Percentiles rank a stretch among this genome's conserved stretches.
phyloP scores from a whole-genome alignment of 2,329 filamentous ascomycete genomes.

The Colletotrichum nymphaeae region DNA sequence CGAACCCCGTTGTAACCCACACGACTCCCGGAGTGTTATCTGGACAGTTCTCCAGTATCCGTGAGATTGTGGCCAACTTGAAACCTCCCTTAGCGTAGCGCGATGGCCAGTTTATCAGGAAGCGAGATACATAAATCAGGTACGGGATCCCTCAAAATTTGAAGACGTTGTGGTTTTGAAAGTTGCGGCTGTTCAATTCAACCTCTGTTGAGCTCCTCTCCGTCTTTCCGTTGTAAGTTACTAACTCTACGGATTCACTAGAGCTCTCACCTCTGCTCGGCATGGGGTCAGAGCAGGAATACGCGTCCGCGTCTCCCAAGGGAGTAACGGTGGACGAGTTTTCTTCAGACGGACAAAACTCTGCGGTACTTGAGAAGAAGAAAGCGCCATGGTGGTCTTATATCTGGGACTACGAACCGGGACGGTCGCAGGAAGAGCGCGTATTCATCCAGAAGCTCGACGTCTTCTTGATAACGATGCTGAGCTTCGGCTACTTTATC shows the following conservation, averaged over 20 bases:
- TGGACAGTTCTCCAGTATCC: not conserved
- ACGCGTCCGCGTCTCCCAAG: conserved; percentile 21
- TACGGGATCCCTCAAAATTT: not conserved
- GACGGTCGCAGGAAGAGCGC: conserved; percentile 40
- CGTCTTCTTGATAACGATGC: conserved; percentile 35
- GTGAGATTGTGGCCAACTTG: conserved; percentile 7
- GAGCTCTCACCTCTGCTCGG: conserved; percentile 31
- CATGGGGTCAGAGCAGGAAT: conserved; percentile 32
- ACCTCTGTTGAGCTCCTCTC: not conserved
- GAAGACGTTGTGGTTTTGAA: not conserved
- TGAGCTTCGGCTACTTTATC: conserved; percentile 33
- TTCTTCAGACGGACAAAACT: not conserved
- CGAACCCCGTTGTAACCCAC: conserved; percentile 3
- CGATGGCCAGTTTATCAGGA: conserved; percentile 28
- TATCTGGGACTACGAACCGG: conserved; percentile 43
- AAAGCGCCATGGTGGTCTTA: conserved; percentile 48
- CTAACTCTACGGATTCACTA: conserved; percentile 16
- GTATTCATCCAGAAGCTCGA: conserved; percentile 43
- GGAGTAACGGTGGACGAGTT: conserved; percentile 18
- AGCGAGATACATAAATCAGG: conserved; percentile 28
- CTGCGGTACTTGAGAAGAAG: not conserved
- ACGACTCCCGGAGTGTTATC: not conserved
- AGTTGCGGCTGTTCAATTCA: not conserved
- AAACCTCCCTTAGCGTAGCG: conserved; percentile 8
- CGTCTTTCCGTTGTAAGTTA: not conserved